Base-by-base conservation (phyloP, 2,329 filamentous ascomycete genomes). In the Aspergillus floridensis region DNA sequence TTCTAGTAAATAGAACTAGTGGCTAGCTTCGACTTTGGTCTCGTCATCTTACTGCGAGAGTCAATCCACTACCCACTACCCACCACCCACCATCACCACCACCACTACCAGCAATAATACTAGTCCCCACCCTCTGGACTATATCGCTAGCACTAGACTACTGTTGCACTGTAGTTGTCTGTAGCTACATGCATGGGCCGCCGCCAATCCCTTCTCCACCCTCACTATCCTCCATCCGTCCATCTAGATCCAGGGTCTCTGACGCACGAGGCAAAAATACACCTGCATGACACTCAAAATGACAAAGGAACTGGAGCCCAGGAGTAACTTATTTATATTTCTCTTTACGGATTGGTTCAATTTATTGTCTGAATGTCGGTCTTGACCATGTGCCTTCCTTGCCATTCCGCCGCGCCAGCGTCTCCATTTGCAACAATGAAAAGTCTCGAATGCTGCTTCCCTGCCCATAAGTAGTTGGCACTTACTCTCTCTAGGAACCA, bases 221-320 rank as follows among this genome's bases (percentile, higher is more conserved):
- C 59, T 60, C 53, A 59, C 61, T 63, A 63, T 66, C 63, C 68
- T 59, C 62, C 63, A 63, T 67, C 66, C 63, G 60, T 64, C 63
- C 70, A 74, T 76, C 73, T 76, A 76, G 74, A 75, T 76, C 73
- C 68, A 74, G 72, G 73, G 72, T 72, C 70, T 74, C 72, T 75
- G 71, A 76, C 72, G 72, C 73, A 75, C 70, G 69, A 75, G 70
- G 72, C 65, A 75, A 74, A 73, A 72, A 70, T 72, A 72, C 70
- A 72, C 71, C 72, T 76, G 74, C 74, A 76, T 70, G 69, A 70
- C 68, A 66, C 73, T 75, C 72, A 70, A 75, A 76, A 75, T 68
- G 74, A 75, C 69, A 70, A 76, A 63, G 56, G 62, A 61, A 65
- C 63, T 65, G 62, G 61, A 65, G 63, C 62, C 62, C 57, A 57